Percentiles rank a stretch among this genome's conserved stretches.
phyloP scores from a whole-genome alignment of 2,329 filamentous ascomycete species.

The Neonectria magnoliae region DNA sequence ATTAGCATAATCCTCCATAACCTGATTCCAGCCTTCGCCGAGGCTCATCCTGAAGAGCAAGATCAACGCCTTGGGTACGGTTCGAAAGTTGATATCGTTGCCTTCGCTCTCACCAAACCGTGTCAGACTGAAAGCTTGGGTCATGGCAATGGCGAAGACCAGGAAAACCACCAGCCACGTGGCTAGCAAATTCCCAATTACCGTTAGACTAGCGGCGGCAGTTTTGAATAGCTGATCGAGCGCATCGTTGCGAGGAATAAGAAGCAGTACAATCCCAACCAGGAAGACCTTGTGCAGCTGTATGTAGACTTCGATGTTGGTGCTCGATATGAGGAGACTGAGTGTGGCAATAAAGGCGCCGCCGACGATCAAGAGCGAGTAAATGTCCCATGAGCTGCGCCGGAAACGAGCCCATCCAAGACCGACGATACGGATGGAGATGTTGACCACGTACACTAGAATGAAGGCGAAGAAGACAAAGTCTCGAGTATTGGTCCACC shows the following conservation, averaged over 20 bases:
- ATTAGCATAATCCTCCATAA: slow-evolving; percentile 94
- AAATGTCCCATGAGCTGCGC: slow-evolving; percentile 94
- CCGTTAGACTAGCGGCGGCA: slow-evolving; percentile 89
- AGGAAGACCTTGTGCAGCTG: slow-evolving; percentile 95
- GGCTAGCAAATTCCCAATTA: slow-evolving; percentile 90
- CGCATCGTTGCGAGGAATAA: slow-evolving; percentile 96
- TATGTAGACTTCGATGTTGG: slow-evolving; percentile 70
- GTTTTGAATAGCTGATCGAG: slow-evolving; percentile 99
- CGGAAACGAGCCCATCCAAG: slow-evolving; percentile 93
- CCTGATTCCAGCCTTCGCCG: slow-evolving; percentile 94
- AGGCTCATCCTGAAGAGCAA: slow-evolving; percentile 92
- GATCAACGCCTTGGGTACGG: slow-evolving; percentile 92
- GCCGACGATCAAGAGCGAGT: slow-evolving; percentile 80
- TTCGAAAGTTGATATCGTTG: slow-evolving; percentile 90
- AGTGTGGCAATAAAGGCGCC: slow-evolving; percentile 83
- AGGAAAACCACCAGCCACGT: slow-evolving; percentile 98
- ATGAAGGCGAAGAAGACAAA: slow-evolving; percentile 84
- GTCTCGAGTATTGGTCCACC: slow-evolving; percentile 78
- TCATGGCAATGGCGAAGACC: slow-evolving; percentile 95
- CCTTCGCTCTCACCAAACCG: slow-evolving; percentile 80
- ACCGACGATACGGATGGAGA: slow-evolving; percentile 84
- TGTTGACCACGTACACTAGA: slow-evolving; percentile 83
- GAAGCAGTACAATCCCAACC: slow-evolving; percentile 85
- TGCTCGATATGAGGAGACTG: slow-evolving; percentile 75
- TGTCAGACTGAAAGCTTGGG: slow-evolving; percentile 94